Conservation (phyloP, 106 monocot genomes). For the Acanthochlamys bracteata region DNA sequence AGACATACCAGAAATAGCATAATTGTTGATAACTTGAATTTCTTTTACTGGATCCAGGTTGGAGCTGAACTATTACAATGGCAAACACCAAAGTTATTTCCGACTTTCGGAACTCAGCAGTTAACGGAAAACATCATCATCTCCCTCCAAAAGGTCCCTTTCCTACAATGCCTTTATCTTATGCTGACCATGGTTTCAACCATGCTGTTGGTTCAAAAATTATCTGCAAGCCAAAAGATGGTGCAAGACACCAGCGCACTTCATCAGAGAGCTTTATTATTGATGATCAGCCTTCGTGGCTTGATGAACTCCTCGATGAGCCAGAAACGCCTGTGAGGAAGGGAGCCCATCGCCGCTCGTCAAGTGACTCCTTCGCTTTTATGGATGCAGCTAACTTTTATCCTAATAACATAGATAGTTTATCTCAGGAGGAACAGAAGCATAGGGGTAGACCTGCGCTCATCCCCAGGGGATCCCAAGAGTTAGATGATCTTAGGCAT, state of each 20-base stretch:
- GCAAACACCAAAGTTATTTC: slow-evolving; percentile 29
- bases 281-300: slow-evolving; percentile 94
- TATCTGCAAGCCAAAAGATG: slow-evolving; percentile 25
- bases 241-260: slow-evolving; percentile 45
- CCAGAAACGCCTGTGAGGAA: slow-evolving; percentile 72
- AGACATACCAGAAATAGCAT: not conserved
- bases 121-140: slow-evolving; percentile 47
- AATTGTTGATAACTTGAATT: not conserved
- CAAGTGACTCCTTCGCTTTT: slow-evolving; percentile 87
- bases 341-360: slow-evolving; percentile 73
- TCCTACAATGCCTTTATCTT: slow-evolving; percentile 26
- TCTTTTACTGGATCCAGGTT: not conserved
- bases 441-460: slow-evolving; percentile 2
- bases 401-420: slow-evolving; percentile 26
- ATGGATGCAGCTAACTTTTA: slow-evolving; percentile 32
- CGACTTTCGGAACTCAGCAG: slow-evolving; percentile 21
- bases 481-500: slow-evolving; percentile 24
- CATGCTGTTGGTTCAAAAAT: slow-evolving; percentile 21
- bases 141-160: slow-evolving; percentile 51
- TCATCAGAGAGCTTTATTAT: slow-evolving; percentile 79
- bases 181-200: slow-evolving; percentile 25
- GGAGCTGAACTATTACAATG: slow-evolving; percentile 15
- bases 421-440: slow-evolving; percentile 22
- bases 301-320: slow-evolving; percentile 87
- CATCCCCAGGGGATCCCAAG: slow-evolving; percentile 28